These are phyloP conservation scores for Lentinula raphanica DNA, from an alignment of 768 basidiomycete genomes.

Conservation along the genomic window DNA sequence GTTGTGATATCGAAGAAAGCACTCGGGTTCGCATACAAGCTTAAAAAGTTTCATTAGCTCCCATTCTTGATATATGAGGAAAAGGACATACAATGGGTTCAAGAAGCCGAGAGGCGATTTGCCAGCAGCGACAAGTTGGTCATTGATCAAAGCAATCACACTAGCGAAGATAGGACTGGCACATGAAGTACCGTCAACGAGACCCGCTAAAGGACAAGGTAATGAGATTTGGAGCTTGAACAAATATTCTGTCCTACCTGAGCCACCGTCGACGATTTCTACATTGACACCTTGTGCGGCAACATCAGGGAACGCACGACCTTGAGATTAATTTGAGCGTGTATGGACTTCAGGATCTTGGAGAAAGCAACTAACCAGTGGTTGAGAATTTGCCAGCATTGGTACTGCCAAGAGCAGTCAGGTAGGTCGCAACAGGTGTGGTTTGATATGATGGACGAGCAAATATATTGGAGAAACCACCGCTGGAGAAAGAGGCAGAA, in stretches of 20 bases:
- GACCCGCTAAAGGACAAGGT: conserved; percentile 10
- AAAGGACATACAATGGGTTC: conserved; percentile 25
- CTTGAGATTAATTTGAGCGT: conserved; percentile 5
- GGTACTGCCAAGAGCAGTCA: conserved; percentile 19
- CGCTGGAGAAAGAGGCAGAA: conserved; percentile 41
- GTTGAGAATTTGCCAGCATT: conserved; percentile 44
- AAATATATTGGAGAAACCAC: conserved; percentile 47
- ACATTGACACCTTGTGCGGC: conserved; percentile 32
- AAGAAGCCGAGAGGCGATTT: conserved; percentile 31
- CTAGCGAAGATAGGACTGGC: conserved; percentile 41
- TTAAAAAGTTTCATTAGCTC: neutral
- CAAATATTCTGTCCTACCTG: conserved; percentile 10
- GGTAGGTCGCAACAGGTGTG: conserved; percentile 19
- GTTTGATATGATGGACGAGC: conserved; percentile 22
- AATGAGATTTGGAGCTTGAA: conserved; percentile 16
- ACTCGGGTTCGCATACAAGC: conserved; percentile 28
- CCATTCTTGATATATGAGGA: neutral
- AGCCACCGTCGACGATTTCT: conserved; percentile 11
- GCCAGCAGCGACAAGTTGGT: conserved; percentile 30
- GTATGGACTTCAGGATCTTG: conserved; percentile 13
- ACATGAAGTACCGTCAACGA: conserved; percentile 41
- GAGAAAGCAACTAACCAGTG: conserved; percentile 18
- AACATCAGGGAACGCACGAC: conserved; percentile 35
- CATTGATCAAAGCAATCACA: conserved; percentile 41
- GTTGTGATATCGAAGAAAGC: conserved; percentile 38